Percentiles rank a stretch among this genome's conserved stretches.
phyloP scores from a whole-genome alignment of 139 green algal genomes.

The Gonium pectorale region DNA sequence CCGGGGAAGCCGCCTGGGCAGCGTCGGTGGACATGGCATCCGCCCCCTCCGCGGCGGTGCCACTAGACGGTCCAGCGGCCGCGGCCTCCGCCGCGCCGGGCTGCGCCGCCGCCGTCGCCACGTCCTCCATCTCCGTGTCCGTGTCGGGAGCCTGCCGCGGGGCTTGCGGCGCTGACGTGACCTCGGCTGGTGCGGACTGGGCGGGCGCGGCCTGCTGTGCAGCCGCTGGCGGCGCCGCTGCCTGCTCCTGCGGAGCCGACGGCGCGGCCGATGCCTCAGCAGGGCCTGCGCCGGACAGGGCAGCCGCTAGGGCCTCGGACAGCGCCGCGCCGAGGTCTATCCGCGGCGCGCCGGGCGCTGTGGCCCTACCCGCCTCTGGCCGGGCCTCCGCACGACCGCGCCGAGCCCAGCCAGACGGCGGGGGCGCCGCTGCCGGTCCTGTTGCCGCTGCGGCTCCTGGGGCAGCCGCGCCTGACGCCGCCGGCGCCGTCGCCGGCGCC shows the following conservation, averaged over 20 bases:
- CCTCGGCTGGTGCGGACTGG: not conserved
- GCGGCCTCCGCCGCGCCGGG: not conserved
- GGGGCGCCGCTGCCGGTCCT: not conserved
- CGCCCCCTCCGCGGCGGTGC: not conserved
- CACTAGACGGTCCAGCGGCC: no score
- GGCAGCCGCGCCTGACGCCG: not conserved
- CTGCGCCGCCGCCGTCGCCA: not conserved
- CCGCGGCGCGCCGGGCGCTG: not conserved
- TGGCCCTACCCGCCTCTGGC: constrained; percentile 30
- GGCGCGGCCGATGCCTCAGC: not conserved
- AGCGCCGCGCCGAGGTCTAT: constrained; percentile 25
- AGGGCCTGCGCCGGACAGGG: not conserved
- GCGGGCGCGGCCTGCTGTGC: not conserved
- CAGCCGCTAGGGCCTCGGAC: constrained; percentile 14
- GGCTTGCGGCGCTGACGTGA: no score
- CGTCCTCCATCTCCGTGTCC: constrained; percentile 44
- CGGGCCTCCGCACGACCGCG: no score
- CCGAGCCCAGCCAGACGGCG: no score
- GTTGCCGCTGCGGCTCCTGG: constrained; percentile 17
- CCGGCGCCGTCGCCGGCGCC: not conserved
- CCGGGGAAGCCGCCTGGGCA: not conserved
- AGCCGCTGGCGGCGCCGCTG: not conserved
- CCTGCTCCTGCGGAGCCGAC: not conserved
- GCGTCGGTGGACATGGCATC: not conserved
- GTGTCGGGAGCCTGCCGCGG: not conserved